Evolutionary conservation across 163 green algal species (phyloP).

Genomic region (Trebouxia gelatinosa): DNA sequence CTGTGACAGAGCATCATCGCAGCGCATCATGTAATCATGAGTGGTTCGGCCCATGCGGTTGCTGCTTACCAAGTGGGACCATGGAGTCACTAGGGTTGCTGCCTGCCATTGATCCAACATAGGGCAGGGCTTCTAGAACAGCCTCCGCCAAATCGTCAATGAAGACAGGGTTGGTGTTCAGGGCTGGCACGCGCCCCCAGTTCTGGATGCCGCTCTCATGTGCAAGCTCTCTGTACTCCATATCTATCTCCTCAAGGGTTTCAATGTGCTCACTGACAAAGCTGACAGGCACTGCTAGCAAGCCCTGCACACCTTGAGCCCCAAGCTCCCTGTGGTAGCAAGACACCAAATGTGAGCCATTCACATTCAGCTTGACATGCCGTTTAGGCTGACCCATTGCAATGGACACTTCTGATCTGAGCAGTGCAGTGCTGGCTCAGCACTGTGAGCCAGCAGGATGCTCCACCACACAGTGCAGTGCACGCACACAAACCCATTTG

Average conservation of each 20-base stretch:
- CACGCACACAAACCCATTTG: too few relatives aligned
- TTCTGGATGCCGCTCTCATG: constrained; percentile 82
- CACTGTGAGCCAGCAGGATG: too few relatives aligned
- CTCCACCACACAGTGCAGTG: too few relatives aligned
- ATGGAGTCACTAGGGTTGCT: constrained; percentile 58
- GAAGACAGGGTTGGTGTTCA: constrained; percentile 91
- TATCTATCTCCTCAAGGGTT: constrained; percentile 99
- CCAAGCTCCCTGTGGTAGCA: constrained; percentile 80
- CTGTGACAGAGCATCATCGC: background rate
- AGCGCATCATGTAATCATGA: too few relatives aligned
- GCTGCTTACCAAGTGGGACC: constrained; percentile 66
- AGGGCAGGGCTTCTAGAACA: constrained; percentile 93
- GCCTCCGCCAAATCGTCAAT: constrained; percentile 95
- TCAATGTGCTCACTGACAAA: constrained; percentile 99
- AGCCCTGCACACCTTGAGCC: constrained; percentile 59
- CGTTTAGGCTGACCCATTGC: too few relatives aligned
- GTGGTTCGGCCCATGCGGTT: too few relatives aligned
- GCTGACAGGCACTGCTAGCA: constrained; percentile 94
- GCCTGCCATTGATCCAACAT: constrained; percentile 69
- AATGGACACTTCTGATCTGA: too few relatives aligned
- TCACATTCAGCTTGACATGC: too few relatives aligned
- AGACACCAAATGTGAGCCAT: too few relatives aligned
- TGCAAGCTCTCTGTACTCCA: constrained; percentile 88
- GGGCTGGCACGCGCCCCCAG: constrained; percentile 95
- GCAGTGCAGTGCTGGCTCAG: too few relatives aligned